A percentile compares a stretch with the other conserved stretches of the same genome.
Evolutionary conservation across 352 stramenopile genomes (phyloP).

Genomic region (Thraustotheca clavata): DNA sequence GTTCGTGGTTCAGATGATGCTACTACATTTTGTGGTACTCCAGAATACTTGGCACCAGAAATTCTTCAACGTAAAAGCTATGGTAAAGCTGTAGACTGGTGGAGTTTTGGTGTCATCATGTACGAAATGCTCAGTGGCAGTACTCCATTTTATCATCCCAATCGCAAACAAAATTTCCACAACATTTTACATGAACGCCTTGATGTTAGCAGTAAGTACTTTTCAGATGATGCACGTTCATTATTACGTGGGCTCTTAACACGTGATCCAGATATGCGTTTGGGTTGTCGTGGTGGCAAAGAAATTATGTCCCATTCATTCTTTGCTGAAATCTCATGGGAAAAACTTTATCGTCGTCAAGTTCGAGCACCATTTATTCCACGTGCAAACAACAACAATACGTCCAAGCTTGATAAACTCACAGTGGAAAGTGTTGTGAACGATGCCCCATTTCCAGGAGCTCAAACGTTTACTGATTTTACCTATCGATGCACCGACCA

Average conservation of each 20-base stretch:
- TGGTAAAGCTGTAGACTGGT: slow-evolving; percentile 80
- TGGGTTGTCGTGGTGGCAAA: slow-evolving; percentile 58
- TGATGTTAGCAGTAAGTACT: slow-evolving; percentile 22
- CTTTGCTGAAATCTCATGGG: slow-evolving; percentile 67
- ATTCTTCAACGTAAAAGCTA: slow-evolving; percentile 67
- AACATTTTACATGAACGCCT: slow-evolving; percentile 70
- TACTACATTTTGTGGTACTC: slow-evolving; percentile 69
- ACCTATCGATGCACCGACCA: slow-evolving; percentile 19
- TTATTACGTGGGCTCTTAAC: slow-evolving; percentile 64
- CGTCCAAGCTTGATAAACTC: slow-evolving; percentile 57
- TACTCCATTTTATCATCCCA: slow-evolving; percentile 70
- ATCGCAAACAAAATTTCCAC: slow-evolving; percentile 79
- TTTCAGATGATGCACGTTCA: slow-evolving; percentile 67
- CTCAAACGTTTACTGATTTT: slow-evolving; percentile 17
- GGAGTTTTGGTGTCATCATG: slow-evolving; percentile 76
- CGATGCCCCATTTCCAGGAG: not conserved
- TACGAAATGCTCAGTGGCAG: slow-evolving; percentile 78
- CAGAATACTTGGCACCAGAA: slow-evolving; percentile 79
- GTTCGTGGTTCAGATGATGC: slow-evolving; percentile 40
- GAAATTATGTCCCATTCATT: slow-evolving; percentile 84
- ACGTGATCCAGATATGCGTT: slow-evolving; percentile 62
- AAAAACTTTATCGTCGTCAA: slow-evolving; percentile 68
- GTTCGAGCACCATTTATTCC: slow-evolving; percentile 54
- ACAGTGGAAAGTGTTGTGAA: slow-evolving; percentile 30
- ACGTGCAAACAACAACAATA: slow-evolving; percentile 20